phyloP scores from a whole-genome alignment of 2,329 filamentous ascomycete genomes.

The Rhexocercosporidium sp. region DNA sequence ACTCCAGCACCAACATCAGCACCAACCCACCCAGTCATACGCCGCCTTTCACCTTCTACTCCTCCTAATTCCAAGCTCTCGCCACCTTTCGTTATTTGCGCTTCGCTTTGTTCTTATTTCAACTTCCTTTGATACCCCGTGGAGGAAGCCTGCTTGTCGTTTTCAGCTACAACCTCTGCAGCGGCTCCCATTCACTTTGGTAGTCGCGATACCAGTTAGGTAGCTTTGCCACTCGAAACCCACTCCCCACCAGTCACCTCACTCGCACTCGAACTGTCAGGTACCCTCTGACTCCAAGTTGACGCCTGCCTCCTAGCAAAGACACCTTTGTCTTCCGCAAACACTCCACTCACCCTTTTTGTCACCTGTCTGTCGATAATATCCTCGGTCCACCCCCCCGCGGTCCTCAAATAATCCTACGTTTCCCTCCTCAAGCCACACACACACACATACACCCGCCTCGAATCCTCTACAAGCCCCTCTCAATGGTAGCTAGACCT shows the following conservation, averaged over 20 bases:
- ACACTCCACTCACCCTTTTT: conserved; percentile 40
- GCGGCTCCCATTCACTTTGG: conserved; percentile 14
- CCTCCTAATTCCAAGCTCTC: conserved; percentile 21
- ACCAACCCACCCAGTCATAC: conserved; percentile 25
- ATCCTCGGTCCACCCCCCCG: conserved; percentile 18
- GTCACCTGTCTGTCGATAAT: conserved; percentile 30
- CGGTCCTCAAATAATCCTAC: conserved; percentile 15
- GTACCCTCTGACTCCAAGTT: conserved; percentile 28
- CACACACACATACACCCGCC: conserved; percentile 19
- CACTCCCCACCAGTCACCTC: conserved; percentile 26
- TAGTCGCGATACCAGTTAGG: conserved; percentile 31
- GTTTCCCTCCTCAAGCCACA: conserved; percentile 7
- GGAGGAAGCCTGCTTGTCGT: conserved; percentile 28
- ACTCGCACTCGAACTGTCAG: conserved; percentile 24
- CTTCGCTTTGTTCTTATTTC: conserved; percentile 32
- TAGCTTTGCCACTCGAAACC: conserved; percentile 31
- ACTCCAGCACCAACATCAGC: conserved; percentile 23
- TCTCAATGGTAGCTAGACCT: conserved; percentile 39
- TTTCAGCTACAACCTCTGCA: conserved; percentile 21
- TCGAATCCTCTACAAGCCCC: neutral
- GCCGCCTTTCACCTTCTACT: conserved; percentile 21
- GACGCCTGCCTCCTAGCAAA: conserved; percentile 23
- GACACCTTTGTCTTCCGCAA: conserved; percentile 32
- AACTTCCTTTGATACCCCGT: conserved; percentile 35
- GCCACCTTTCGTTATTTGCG: conserved; percentile 25